phyloP scores from a whole-genome alignment of 345 rosid species.

The Moringa oleifera region DNA sequence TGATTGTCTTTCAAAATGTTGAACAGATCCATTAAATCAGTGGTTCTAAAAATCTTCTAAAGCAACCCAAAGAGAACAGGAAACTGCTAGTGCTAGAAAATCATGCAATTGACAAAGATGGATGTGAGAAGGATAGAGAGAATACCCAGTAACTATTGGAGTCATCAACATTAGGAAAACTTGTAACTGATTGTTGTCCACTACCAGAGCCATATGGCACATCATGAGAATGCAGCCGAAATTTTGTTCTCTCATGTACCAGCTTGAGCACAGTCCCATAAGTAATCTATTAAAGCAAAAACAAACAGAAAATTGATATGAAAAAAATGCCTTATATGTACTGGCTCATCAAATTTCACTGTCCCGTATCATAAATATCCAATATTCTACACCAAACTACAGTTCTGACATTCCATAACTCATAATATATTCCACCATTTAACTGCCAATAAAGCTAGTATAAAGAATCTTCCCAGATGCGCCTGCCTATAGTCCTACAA shows the following conservation, averaged over 20 bases:
- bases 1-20: no score
- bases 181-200: conserved; percentile 98
- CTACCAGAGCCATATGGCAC: conserved; percentile 99
- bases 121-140: conserved; percentile 2
- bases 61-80: no score
- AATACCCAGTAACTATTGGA: conserved; percentile 96
- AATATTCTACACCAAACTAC: not conserved
- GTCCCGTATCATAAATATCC: not conserved
- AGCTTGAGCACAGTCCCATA: conserved; percentile 83
- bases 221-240: conserved; percentile 88
- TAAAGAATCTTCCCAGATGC: not conserved
- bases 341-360: no score
- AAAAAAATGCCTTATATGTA: not conserved
- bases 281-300: conserved; percentile 47
- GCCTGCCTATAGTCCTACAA: no score
- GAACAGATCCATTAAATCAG: no score
- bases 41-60: not conserved
- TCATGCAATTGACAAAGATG: not conserved
- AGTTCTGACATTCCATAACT: no score
- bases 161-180: conserved; percentile 79
- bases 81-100: not conserved
- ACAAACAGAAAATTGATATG: not conserved
- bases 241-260: conserved; percentile 89
- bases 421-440: not conserved
- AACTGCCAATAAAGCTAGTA: not conserved